A percentile compares a stretch with the other conserved stretches of the same genome.
These are phyloP conservation scores for Ogataea nitratoaversa DNA, from an alignment of 805 yeast species.

Conservation along the genomic window DNA sequence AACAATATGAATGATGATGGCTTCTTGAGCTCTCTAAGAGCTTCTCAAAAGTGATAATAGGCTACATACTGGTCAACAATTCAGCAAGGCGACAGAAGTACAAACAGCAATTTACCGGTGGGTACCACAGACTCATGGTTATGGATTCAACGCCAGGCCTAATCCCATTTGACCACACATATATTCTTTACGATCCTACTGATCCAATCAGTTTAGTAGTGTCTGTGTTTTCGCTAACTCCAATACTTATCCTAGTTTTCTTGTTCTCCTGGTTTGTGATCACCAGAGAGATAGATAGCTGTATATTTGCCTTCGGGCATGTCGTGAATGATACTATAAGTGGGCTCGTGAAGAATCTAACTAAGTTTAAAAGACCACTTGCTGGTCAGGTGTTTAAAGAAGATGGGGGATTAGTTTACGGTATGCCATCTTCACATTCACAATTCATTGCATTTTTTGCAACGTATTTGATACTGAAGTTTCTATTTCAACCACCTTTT, in stretches of 20 bases:
- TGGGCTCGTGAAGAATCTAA: conserved; percentile 55
- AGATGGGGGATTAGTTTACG: conserved; percentile 49
- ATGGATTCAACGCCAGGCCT: conserved; percentile 4
- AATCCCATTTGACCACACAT: conserved; percentile 80
- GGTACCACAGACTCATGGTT: not conserved
- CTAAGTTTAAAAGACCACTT: conserved; percentile 72
- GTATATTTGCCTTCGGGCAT: conserved; percentile 82
- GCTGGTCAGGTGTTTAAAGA: conserved; percentile 34
- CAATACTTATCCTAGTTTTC: conserved; percentile 72
- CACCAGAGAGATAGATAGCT: conserved; percentile 82
- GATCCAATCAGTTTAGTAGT: conserved; percentile 55
- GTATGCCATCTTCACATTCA: conserved; percentile 97
- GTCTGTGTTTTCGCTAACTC: conserved; percentile 76
- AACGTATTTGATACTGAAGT: conserved; percentile 47
- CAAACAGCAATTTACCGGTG: no score
- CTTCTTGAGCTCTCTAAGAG: no score
- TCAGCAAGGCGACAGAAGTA: no score
- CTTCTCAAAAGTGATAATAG: no score
- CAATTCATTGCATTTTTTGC: conserved; percentile 90
- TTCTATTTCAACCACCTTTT: conserved; percentile 39
- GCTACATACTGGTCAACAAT: not conserved
- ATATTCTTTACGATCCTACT: conserved; percentile 69
- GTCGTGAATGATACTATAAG: conserved; percentile 71
- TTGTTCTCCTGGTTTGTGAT: conserved; percentile 80
- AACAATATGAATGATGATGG: no score